Evolutionary conservation across 371 early-diverging fungal genomes (phyloP).

Genomic region (Capillidium rhysosporum): DNA sequence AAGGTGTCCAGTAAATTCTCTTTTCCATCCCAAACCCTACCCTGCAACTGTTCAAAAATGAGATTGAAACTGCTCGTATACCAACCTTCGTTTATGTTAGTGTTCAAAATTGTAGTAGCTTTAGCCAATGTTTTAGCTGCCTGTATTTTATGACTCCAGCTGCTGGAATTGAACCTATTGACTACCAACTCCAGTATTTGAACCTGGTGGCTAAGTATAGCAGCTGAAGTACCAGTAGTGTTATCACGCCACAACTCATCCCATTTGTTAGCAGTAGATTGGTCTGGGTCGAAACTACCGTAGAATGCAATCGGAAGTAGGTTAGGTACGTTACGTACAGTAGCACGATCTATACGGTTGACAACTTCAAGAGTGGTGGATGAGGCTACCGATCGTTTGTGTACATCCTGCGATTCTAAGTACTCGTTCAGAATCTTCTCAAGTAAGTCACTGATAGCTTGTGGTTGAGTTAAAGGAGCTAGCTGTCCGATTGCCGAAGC

Average conservation of each 20-base stretch:
- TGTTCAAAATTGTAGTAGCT: slow-evolving; percentile 22
- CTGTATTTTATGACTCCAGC: slow-evolving; percentile 63
- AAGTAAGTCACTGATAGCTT: slow-evolving; percentile 39
- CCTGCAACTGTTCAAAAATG: slow-evolving; percentile 38
- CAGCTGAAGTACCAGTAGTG: slow-evolving; percentile 27
- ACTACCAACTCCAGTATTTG: slow-evolving; percentile 24
- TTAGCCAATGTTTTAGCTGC: slow-evolving; percentile 48
- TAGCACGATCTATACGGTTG: slow-evolving; percentile 43
- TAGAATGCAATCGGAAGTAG: slow-evolving; percentile 55
- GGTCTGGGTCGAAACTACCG: slow-evolving; percentile 50
- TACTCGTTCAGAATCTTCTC: slow-evolving; percentile 48
- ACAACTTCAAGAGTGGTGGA: slow-evolving; percentile 56
- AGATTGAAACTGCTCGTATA: slow-evolving; percentile 22
- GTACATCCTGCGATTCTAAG: slow-evolving; percentile 40
- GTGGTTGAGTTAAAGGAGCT: slow-evolving; percentile 32
- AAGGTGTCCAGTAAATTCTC: slow-evolving; percentile 46
- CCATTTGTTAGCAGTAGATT: slow-evolving; percentile 37
- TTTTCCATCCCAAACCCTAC: slow-evolving; percentile 78
- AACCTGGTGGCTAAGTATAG: background rate
- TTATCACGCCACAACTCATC: slow-evolving; percentile 66
- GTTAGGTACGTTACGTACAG: slow-evolving; percentile 29
- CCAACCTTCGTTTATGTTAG: slow-evolving; percentile 6
- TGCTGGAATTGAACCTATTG: slow-evolving; percentile 35
- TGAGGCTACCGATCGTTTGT: slow-evolving; percentile 44
- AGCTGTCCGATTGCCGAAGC: slow-evolving; percentile 71